phyloP scores from a whole-genome alignment of 2,329 filamentous ascomycete species.

The Zasmidium cellare region DNA sequence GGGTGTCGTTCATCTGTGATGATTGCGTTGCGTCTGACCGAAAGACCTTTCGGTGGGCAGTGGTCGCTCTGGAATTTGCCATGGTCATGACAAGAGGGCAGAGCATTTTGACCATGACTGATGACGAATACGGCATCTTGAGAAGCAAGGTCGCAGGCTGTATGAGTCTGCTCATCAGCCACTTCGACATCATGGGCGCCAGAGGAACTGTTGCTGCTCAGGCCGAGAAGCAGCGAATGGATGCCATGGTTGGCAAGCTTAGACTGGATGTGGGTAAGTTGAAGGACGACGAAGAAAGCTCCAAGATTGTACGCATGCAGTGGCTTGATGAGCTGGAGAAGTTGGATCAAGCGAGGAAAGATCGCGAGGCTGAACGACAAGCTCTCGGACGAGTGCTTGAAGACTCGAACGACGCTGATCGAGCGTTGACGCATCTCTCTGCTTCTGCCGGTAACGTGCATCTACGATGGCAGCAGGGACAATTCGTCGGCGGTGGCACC shows the following conservation, averaged over 20 bases:
- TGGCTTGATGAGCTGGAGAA: slow-evolving; percentile 71
- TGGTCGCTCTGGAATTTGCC: slow-evolving; percentile 90
- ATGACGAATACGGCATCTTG: slow-evolving; percentile 80
- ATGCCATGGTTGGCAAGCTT: slow-evolving; percentile 73
- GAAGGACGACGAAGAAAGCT: slow-evolving; percentile 82
- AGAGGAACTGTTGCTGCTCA: slow-evolving; percentile 90
- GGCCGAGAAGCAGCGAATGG: slow-evolving; percentile 84
- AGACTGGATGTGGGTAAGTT: slow-evolving; percentile 74
- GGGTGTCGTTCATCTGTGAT: slow-evolving; percentile 97
- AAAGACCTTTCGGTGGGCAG: slow-evolving; percentile 96
- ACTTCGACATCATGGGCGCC: slow-evolving; percentile 99
- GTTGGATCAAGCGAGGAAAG: slow-evolving; percentile 75
- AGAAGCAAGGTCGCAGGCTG: slow-evolving; percentile 90
- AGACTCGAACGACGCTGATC: slow-evolving; percentile 92
- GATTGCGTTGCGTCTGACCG: slow-evolving; percentile 92
- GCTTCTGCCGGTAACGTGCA: slow-evolving; percentile 94
- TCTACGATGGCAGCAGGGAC: slow-evolving; percentile 97
- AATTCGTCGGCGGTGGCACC: slow-evolving; percentile 93
- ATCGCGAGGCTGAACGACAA: slow-evolving; percentile 81
- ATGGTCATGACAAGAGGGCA: slow-evolving; percentile 96
- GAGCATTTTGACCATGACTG: slow-evolving; percentile 86
- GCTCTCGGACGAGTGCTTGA: slow-evolving; percentile 88
- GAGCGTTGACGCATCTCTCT: slow-evolving; percentile 88
- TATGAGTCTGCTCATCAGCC: slow-evolving; percentile 95
- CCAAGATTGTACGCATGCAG: slow-evolving; percentile 70